These are phyloP conservation scores for Pichia nakasei DNA, from an alignment of 805 yeast genomes.

Conservation along the genomic window DNA sequence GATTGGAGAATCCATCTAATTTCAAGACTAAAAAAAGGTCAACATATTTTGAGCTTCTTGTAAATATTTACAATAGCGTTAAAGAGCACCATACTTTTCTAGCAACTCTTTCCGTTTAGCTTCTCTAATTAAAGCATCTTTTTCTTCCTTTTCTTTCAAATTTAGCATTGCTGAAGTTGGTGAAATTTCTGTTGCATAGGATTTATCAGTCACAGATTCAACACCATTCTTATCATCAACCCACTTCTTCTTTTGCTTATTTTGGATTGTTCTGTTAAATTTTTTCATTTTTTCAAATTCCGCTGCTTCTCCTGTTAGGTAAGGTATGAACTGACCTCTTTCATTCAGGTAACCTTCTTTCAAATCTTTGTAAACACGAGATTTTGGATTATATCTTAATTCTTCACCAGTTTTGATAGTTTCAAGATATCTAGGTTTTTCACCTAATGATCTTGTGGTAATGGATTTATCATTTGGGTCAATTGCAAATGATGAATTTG, in stretches of 20 bases:
- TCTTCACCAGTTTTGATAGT: conserved; percentile 37
- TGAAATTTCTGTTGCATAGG: conserved; percentile 29
- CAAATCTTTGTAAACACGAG: conserved; percentile 31
- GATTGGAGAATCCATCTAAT: too few relatives aligned
- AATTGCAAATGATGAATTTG: conserved; percentile 10
- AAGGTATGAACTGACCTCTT: conserved; percentile 43
- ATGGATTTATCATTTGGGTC: conserved; percentile 26
- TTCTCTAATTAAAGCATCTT: conserved; percentile 22
- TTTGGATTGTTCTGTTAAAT: conserved; percentile 30
- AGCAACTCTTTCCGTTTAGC: conserved; percentile 26
- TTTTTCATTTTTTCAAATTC: conserved; percentile 40
- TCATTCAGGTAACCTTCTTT: conserved; percentile 28
- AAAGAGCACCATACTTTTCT: conserved; percentile 30
- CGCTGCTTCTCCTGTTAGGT: conserved; percentile 47
- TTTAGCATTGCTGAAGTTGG: conserved; percentile 39
- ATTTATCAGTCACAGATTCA: conserved; percentile 18
- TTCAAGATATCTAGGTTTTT: conserved; percentile 61
- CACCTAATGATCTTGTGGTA: conserved; percentile 55
- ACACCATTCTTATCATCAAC: conserved; percentile 10
- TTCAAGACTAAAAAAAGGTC: too few relatives aligned
- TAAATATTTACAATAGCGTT: too few relatives aligned
- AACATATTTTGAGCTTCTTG: too few relatives aligned
- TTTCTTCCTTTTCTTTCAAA: conserved; percentile 27
- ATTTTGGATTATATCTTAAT: conserved; percentile 45
- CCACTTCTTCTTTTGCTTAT: conserved; percentile 13